Evolutionary conservation across 2,329 filamentous ascomycete species (phyloP).

Genomic region (Xylariaceae sp.): DNA sequence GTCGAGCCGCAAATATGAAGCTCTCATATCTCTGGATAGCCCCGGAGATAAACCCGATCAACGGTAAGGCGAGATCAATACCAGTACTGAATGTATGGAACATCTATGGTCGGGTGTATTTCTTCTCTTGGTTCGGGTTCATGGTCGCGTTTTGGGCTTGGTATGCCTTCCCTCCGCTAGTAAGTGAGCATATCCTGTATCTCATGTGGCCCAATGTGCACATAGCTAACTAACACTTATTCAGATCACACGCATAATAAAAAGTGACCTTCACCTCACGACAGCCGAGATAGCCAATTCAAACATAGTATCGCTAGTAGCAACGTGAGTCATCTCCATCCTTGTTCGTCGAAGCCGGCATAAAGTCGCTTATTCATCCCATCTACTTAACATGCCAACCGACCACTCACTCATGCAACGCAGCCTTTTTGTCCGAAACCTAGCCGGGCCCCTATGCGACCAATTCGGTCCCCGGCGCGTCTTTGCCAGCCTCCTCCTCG

Average conservation of each 20-base stretch:
- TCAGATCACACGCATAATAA: conserved; percentile 70
- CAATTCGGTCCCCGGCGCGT: conserved; percentile 75
- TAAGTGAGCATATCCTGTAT: conserved; percentile 37
- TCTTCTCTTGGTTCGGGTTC: conserved; percentile 58
- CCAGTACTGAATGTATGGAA: conserved; percentile 75
- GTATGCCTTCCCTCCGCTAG: conserved; percentile 86
- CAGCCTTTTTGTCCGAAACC: conserved; percentile 68
- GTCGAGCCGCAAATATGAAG: conserved; percentile 25
- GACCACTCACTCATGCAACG: too few relatives aligned
- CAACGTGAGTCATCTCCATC: conserved; percentile 47
- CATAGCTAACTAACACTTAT: background rate
- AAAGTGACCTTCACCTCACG: conserved; percentile 69
- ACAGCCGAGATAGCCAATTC: conserved; percentile 76
- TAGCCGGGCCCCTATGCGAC: conserved; percentile 83
- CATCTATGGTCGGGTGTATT: conserved; percentile 80
- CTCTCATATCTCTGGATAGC: conserved; percentile 44
- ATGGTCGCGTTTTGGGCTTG: conserved; percentile 81
- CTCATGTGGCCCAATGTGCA: background rate
- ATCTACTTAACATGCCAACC: background rate
- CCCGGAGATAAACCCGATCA: conserved; percentile 79
- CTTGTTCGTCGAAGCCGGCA: background rate
- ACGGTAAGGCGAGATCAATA: conserved; percentile 74
- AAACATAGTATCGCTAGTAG: conserved; percentile 77
- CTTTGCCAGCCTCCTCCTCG: conserved; percentile 72
- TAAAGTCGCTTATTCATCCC: background rate